Evolutionary conservation across 2,329 filamentous ascomycete species (phyloP).

Genomic region (Cercospora sp.): DNA sequence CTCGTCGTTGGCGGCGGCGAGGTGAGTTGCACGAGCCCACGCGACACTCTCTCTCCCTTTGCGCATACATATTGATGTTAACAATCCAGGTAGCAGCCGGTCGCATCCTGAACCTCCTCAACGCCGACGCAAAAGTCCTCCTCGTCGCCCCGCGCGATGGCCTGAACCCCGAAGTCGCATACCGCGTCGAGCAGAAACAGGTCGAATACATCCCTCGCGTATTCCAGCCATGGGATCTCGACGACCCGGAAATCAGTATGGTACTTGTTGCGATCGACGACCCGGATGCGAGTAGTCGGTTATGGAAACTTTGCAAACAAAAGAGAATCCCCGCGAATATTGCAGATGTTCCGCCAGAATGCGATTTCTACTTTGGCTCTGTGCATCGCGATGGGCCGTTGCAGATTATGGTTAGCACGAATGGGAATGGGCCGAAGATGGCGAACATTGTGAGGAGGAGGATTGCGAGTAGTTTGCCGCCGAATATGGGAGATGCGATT

Average conservation of each 20-base stretch:
- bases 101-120: constrained; percentile 89
- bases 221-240: constrained; percentile 84
- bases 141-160: constrained; percentile 78
- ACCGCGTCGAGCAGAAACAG: constrained; percentile 72
- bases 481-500: constrained; percentile 81
- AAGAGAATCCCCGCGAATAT: constrained; percentile 86
- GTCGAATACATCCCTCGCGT: constrained; percentile 78
- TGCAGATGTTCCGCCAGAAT: constrained; percentile 92
- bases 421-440: constrained; percentile 89
- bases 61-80: constrained; percentile 15
- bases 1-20: constrained; percentile 95
- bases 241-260: constrained; percentile 69
- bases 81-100: constrained; percentile 79
- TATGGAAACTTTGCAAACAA: constrained; percentile 93
- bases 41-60: not conserved
- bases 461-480: constrained; percentile 74
- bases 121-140: constrained; percentile 87
- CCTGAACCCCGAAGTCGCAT: constrained; percentile 83
- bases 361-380: constrained; percentile 98
- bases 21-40: constrained; percentile 53
- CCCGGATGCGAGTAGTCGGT: constrained; percentile 79
- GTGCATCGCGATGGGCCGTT: constrained; percentile 92
- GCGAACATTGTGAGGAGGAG: constrained; percentile 81
- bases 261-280: constrained; percentile 93
- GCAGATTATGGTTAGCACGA: constrained; percentile 98